These are phyloP conservation scores for Cairneyella variabilis DNA, from an alignment of 495 filamentous ascomycete species.

Conservation along the genomic window DNA sequence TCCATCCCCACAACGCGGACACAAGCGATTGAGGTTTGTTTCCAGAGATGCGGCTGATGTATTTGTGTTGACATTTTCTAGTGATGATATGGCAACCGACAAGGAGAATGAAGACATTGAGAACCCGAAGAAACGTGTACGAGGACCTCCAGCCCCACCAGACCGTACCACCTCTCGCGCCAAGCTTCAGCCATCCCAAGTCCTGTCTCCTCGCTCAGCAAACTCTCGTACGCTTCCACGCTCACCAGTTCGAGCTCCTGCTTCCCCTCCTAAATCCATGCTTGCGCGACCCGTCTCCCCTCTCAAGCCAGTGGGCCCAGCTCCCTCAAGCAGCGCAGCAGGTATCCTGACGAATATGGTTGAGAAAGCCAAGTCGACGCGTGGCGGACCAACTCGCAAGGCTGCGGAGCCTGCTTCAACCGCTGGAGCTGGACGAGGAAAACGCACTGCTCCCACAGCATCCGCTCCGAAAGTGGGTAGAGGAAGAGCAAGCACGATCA, in stretches of 20 bases:
- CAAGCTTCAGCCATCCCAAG: constrained; percentile 38
- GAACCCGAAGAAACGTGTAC: constrained; percentile 54
- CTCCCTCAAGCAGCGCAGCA: constrained; percentile 29
- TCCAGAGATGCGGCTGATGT: neutral
- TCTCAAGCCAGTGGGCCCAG: constrained; percentile 41
- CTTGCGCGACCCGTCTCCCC: constrained; percentile 51
- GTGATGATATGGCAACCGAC: constrained; percentile 63
- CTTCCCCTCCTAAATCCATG: constrained; percentile 43
- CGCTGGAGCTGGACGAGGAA: constrained; percentile 30
- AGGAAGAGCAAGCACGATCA: constrained; percentile 42
- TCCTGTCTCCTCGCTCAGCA: constrained; percentile 77
- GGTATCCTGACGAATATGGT: constrained; percentile 55
- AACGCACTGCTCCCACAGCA: constrained; percentile 31
- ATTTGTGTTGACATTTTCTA: constrained; percentile 28
- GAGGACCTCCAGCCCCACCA: constrained; percentile 29
- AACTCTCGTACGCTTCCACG: constrained; percentile 68
- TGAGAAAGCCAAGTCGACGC: constrained; percentile 48
- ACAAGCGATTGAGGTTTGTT: constrained; percentile 61
- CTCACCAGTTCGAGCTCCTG: constrained; percentile 48
- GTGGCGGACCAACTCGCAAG: constrained; percentile 40
- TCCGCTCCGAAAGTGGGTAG: constrained; percentile 33
- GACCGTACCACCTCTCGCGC: constrained; percentile 19
- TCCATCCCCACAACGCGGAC: constrained; percentile 32
- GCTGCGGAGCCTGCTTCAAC: constrained; percentile 18
- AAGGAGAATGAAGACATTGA: constrained; percentile 73